Percentiles rank a stretch among this genome's conserved stretches.
Evolutionary conservation across 441 rosid species (phyloP).

Genomic region (Corymbia citriodora): DNA sequence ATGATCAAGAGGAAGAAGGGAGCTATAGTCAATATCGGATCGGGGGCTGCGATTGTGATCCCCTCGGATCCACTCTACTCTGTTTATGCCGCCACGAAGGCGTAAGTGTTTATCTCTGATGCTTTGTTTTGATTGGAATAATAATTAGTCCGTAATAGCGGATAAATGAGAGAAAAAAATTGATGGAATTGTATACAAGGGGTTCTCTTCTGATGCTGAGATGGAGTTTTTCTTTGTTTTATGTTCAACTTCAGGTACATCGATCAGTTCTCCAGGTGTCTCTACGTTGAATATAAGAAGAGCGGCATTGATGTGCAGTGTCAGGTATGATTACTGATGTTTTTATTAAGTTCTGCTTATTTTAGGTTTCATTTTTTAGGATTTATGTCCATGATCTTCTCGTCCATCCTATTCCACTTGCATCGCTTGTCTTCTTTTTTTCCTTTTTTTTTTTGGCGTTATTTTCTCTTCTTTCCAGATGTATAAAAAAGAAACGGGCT

Average conservation of each 20-base stretch:
- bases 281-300: conserved; percentile 85
- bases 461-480: background rate
- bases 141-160: background rate
- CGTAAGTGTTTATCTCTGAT: conserved; percentile 32
- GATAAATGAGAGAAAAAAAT: background rate
- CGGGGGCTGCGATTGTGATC: conserved; percentile 79
- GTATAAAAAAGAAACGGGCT: background rate
- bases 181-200: background rate
- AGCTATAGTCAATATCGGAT: conserved; percentile 82
- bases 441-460: background rate
- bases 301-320: conserved; percentile 92
- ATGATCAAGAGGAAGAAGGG: conserved; percentile 84
- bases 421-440: background rate
- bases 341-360: background rate
- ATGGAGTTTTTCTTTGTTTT: background rate
- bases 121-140: background rate
- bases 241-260: conserved; percentile 45
- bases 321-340: conserved; percentile 47
- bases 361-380: background rate
- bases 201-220: background rate
- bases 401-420: background rate
- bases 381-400: background rate
- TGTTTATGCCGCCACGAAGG: conserved; percentile 84
- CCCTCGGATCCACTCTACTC: conserved; percentile 96
- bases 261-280: conserved; percentile 83